Percentiles rank a stretch among this genome's conserved stretches.
phyloP scores from a whole-genome alignment of 2,329 filamentous ascomycete genomes.

The Botrytis aclada region DNA sequence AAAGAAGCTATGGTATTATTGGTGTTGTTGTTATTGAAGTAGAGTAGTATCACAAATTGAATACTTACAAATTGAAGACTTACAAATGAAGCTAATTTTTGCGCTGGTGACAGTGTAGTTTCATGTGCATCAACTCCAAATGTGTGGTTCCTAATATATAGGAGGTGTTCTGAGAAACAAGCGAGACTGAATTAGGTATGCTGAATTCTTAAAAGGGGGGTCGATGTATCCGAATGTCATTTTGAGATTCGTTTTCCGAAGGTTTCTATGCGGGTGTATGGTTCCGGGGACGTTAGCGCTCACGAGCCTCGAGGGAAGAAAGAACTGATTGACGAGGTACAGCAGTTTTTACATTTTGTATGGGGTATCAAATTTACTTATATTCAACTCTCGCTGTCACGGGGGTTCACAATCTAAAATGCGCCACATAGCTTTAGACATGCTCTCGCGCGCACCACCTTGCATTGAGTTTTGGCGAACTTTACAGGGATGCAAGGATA shows the following conservation, averaged over 20 bases:
- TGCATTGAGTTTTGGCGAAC: too few relatives aligned
- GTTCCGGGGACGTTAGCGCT: background rate
- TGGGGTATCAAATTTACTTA: background rate
- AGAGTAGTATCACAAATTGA: background rate
- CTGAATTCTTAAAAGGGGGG: background rate
- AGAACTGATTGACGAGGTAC: background rate
- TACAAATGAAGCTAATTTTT: background rate
- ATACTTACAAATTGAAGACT: background rate
- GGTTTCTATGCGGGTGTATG: background rate
- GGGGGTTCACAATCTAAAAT: too few relatives aligned
- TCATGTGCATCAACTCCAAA: background rate
- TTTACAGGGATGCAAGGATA: too few relatives aligned
- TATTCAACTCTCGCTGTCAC: background rate
- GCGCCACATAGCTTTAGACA: too few relatives aligned
- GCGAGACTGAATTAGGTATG: background rate
- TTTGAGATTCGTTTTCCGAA: background rate
- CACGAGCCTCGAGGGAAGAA: background rate
- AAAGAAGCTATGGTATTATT: background rate
- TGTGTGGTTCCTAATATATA: too few relatives aligned
- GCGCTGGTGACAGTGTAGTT: background rate
- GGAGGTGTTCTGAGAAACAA: background rate
- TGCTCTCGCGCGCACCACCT: fast-evolving
- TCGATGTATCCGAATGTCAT: background rate
- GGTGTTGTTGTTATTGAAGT: background rate
- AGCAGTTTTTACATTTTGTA: background rate